Evolutionary conservation across 2,329 filamentous ascomycete species (phyloP).

Genomic region (Plectosphaerella cucumerina): DNA sequence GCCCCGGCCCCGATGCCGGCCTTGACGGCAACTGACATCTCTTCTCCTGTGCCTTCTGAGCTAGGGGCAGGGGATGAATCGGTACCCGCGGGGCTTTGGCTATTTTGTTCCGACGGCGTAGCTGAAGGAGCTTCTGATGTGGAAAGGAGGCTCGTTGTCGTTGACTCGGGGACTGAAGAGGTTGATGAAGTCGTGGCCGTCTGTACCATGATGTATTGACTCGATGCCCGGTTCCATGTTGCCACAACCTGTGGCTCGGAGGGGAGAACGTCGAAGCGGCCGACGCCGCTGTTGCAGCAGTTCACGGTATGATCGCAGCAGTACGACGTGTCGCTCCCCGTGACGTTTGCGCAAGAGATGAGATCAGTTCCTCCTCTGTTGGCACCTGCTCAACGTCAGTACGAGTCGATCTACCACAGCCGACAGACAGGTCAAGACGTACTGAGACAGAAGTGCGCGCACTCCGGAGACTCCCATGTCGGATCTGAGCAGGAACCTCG

Average conservation of each 20-base stretch:
- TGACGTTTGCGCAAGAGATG: slow-evolving; percentile 19
- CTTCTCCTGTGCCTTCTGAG: background rate
- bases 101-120: background rate
- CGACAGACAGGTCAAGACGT: background rate
- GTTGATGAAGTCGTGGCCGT: background rate
- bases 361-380: slow-evolving; percentile 17
- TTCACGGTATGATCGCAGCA: slow-evolving; percentile 17
- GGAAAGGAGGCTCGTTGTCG: background rate
- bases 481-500: slow-evolving; percentile 19
- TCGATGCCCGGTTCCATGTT: slow-evolving; percentile 13
- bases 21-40: background rate
- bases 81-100: background rate
- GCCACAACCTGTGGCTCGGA: slow-evolving; percentile 15
- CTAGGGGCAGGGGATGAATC: background rate
- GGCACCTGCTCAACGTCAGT: slow-evolving; percentile 9
- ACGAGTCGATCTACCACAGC: background rate
- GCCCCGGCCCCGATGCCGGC: background rate
- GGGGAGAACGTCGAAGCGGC: slow-evolving; percentile 19
- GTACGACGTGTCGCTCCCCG: slow-evolving; percentile 16
- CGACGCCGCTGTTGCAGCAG: slow-evolving; percentile 19
- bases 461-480: slow-evolving; percentile 14
- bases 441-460: slow-evolving; percentile 9
- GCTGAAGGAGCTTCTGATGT: background rate
- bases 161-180: background rate
- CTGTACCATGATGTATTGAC: slow-evolving; percentile 12